These are phyloP conservation scores for Neonectria hederae DNA, from an alignment of 2,329 filamentous ascomycete genomes.

Conservation along the genomic window DNA sequence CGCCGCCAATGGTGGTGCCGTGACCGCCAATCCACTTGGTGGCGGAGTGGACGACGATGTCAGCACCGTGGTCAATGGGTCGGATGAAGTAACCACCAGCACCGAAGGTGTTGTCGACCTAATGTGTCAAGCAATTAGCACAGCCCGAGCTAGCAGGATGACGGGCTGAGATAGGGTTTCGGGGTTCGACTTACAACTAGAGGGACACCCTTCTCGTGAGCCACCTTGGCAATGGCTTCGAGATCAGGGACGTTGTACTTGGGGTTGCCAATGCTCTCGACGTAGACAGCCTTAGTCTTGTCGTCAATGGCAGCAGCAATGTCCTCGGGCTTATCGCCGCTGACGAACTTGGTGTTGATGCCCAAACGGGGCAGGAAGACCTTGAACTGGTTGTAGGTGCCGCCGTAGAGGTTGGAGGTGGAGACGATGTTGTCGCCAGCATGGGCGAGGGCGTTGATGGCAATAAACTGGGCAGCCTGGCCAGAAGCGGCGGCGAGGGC, in stretches of 20 bases:
- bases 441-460: slow-evolving; percentile 83
- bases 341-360: slow-evolving; percentile 87
- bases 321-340: slow-evolving; percentile 81
- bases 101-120: slow-evolving; percentile 95
- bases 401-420: slow-evolving; percentile 90
- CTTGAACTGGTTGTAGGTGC: slow-evolving; percentile 98
- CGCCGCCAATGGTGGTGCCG: slow-evolving; percentile 88
- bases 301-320: slow-evolving; percentile 88
- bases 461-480: slow-evolving; percentile 92
- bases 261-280: slow-evolving; percentile 94
- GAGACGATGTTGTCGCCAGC: slow-evolving; percentile 93
- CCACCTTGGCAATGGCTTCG: slow-evolving; percentile 83
- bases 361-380: slow-evolving; percentile 88
- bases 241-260: slow-evolving; percentile 93
- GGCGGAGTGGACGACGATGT: slow-evolving; percentile 93
- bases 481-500: slow-evolving; percentile 87
- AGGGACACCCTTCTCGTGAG: slow-evolving; percentile 74
- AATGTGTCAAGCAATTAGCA: background rate
- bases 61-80: slow-evolving; percentile 89
- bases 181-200: slow-evolving; percentile 60
- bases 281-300: slow-evolving; percentile 89
- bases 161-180: background rate
- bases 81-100: slow-evolving; percentile 89
- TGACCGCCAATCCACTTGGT: slow-evolving; percentile 99
- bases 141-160: background rate